Evolutionary conservation across 805 yeast genomes (phyloP).

Genomic region (Yarrowia deformans): DNA sequence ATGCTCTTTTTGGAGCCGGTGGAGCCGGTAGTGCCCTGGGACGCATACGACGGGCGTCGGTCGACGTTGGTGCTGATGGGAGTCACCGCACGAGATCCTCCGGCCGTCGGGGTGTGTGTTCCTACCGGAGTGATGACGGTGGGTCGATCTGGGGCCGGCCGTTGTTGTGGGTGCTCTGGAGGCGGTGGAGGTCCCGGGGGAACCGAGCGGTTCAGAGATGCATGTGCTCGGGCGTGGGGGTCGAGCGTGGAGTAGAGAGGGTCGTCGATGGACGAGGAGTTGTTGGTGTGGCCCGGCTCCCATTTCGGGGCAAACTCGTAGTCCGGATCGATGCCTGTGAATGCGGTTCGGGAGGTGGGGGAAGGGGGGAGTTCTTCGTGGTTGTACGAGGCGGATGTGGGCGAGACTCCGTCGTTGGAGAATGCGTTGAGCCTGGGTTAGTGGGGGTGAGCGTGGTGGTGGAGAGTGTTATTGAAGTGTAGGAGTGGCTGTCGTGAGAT

Average conservation of each 20-base stretch:
- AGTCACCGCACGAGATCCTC: constrained; percentile 22
- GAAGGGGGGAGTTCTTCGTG: constrained; percentile 31
- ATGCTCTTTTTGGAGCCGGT: constrained; percentile 38
- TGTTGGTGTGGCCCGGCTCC: constrained; percentile 28
- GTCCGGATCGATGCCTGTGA: constrained; percentile 38
- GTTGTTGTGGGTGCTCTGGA: not conserved
- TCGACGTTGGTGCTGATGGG: constrained; percentile 32
- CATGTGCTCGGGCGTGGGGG: constrained; percentile 28
- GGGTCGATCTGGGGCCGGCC: constrained; percentile 14
- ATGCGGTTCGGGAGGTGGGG: constrained; percentile 29
- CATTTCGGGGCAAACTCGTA: constrained; percentile 36
- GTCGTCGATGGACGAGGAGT: constrained; percentile 25
- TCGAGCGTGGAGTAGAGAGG: constrained; percentile 34
- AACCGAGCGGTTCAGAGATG: constrained; percentile 6
- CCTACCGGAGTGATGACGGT: constrained; percentile 25
- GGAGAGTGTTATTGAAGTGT: too few relatives aligned
- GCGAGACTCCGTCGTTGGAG: constrained; percentile 38
- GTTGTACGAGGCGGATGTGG: constrained; percentile 31
- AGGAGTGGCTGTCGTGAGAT: too few relatives aligned
- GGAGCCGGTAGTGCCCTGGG: constrained; percentile 39
- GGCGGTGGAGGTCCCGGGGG: not conserved
- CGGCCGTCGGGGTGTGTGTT: constrained; percentile 1
- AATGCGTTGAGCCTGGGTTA: constrained; percentile 36
- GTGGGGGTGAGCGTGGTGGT: not conserved
- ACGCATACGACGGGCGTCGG: constrained; percentile 40